A percentile compares a stretch with the other conserved stretches of the same genome.
phyloP scores from a whole-genome alignment of 306 rosid genomes.

The Vicia villosa region DNA sequence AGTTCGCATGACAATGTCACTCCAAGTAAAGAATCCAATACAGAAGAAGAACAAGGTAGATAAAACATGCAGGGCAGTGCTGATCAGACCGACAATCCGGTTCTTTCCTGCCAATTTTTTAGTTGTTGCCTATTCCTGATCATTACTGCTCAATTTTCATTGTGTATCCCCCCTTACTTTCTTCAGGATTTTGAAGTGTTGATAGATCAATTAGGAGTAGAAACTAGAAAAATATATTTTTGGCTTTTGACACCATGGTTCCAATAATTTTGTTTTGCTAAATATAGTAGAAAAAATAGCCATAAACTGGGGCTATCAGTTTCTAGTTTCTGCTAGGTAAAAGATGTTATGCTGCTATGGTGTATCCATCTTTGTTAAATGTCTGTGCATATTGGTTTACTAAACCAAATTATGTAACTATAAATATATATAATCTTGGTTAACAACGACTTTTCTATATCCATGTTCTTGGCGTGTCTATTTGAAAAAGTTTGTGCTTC shows the following conservation, averaged over 20 bases:
- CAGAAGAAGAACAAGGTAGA: constrained; percentile 35
- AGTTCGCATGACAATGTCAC: constrained; percentile 38
- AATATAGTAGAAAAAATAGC: background rate
- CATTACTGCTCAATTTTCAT: constrained; percentile 5
- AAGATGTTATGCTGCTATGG: no score
- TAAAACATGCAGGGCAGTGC: constrained; percentile 34
- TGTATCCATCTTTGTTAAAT: no score
- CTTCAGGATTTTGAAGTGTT: constrained; percentile 18
- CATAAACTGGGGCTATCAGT: no score
- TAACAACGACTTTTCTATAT: background rate
- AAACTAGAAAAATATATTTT: background rate
- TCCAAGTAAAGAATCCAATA: constrained; percentile 40
- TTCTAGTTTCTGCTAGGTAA: no score
- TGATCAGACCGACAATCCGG: background rate
- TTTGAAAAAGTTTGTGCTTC: background rate
- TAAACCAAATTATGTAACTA: no score
- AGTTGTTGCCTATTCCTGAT: constrained; percentile 22
- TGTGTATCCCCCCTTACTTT: background rate
- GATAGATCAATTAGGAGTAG: constrained; percentile 29
- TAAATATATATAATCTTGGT: background rate
- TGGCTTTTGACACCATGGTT: constrained; percentile 9
- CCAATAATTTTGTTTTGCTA: background rate
- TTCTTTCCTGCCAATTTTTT: constrained; percentile 16
- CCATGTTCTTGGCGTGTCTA: background rate
- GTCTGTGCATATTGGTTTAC: no score